phyloP scores from a whole-genome alignment of 1,139 yeast species.

The Candida tropicalis region DNA sequence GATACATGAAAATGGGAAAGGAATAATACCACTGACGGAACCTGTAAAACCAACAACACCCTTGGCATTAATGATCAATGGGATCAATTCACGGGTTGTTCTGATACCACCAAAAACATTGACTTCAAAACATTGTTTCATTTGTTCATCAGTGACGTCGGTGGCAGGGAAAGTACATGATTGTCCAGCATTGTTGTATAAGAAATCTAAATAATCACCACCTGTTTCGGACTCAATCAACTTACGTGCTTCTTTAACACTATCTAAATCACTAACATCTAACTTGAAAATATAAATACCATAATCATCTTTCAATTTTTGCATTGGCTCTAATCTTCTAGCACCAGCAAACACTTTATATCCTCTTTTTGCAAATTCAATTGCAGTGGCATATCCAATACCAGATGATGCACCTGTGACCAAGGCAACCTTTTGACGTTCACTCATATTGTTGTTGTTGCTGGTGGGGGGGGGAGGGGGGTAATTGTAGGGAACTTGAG shows the following conservation, averaged over 20 bases:
- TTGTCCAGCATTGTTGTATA: constrained; percentile 62
- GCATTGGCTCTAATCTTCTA: constrained; percentile 66
- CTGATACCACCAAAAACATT: constrained; percentile 73
- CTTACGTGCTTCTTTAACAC: constrained; percentile 49
- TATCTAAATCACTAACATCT: constrained; percentile 52
- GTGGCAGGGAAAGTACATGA: constrained; percentile 72
- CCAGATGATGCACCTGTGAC: constrained; percentile 87
- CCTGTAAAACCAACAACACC: constrained; percentile 80
- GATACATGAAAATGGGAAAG: constrained; percentile 71
- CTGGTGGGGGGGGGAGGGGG: constrained; percentile 1
- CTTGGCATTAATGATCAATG: constrained; percentile 61
- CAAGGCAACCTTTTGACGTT: constrained; percentile 46
- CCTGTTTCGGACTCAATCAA: constrained; percentile 36
- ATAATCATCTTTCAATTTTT: constrained; percentile 42
- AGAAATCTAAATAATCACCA: constrained; percentile 42
- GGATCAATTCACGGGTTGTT: constrained; percentile 59
- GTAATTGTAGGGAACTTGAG: neutral
- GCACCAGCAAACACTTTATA: constrained; percentile 67
- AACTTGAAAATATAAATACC: constrained; percentile 33
- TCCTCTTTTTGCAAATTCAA: constrained; percentile 64
- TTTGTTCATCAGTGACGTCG: constrained; percentile 62
- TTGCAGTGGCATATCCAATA: constrained; percentile 69
- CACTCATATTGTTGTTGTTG: constrained; percentile 10
- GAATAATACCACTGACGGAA: constrained; percentile 64
- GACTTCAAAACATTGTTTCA: constrained; percentile 61